These are phyloP conservation scores for Collybia sordida DNA, from an alignment of 768 basidiomycete genomes.

Conservation along the genomic window DNA sequence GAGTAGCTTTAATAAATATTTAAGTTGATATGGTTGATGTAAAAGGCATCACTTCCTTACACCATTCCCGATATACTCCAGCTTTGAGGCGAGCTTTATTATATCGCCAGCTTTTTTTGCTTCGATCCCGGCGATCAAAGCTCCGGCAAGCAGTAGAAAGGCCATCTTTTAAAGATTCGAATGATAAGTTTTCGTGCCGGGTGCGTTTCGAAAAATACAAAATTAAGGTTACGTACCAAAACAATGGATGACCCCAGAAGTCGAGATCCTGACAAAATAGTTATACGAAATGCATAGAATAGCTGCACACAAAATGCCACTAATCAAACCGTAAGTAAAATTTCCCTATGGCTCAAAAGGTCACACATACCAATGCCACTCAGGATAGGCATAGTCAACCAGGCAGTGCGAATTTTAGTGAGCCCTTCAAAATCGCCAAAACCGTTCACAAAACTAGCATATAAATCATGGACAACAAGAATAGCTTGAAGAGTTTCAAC, in stretches of 20 bases:
- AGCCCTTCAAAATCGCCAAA: conserved; percentile 10
- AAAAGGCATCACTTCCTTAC: no score
- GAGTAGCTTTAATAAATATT: no score
- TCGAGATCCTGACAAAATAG: conserved; percentile 19
- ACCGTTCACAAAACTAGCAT: conserved; percentile 14
- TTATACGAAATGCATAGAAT: conserved; percentile 30
- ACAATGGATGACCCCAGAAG: conserved; percentile 22
- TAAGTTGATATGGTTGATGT: neutral
- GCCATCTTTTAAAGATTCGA: neutral
- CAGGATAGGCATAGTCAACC: conserved; percentile 22
- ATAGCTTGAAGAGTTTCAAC: conserved; percentile 24
- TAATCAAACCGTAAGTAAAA: conserved; percentile 2
- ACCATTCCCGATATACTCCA: no score
- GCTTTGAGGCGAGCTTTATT: no score
- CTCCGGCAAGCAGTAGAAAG: neutral
- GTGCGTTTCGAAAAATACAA: neutral
- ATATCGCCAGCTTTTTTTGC: no score
- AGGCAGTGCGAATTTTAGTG: conserved; percentile 20
- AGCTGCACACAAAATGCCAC: conserved; percentile 28
- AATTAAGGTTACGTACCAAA: neutral
- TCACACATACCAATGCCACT: conserved; percentile 25
- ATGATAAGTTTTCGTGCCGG: neutral
- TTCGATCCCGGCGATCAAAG: no score
- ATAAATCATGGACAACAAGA: conserved; percentile 22
- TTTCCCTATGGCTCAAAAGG: neutral